These are phyloP conservation scores for Azolla pinnata DNA, from an alignment of 75 land plant species.

Conservation along the genomic window DNA sequence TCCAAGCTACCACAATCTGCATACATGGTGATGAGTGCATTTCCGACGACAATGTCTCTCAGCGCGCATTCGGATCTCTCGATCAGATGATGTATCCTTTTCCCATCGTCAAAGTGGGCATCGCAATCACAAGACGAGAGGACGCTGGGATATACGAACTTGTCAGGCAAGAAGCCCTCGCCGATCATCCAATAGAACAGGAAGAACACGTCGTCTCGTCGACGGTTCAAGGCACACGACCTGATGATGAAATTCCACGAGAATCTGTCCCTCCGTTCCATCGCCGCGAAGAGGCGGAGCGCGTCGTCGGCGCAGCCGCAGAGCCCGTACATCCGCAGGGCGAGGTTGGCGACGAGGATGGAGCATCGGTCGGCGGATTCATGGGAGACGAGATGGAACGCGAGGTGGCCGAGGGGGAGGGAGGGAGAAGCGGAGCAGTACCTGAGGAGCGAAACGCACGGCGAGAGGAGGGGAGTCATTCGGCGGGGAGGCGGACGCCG, in stretches of 20 bases:
- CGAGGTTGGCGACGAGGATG: too few relatives aligned
- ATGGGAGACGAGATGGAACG: too few relatives aligned
- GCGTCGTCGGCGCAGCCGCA: not conserved
- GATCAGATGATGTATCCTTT: not conserved
- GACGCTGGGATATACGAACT: not conserved
- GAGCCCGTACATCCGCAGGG: not conserved
- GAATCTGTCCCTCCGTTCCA: not conserved
- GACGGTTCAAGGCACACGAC: constrained; percentile 22
- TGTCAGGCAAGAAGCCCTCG: constrained; percentile 14
- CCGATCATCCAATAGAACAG: constrained; percentile 46
- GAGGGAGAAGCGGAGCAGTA: too few relatives aligned
- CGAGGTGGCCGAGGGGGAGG: too few relatives aligned
- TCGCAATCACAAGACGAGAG: not conserved
- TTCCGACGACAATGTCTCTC: not conserved
- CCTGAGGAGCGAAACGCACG: too few relatives aligned
- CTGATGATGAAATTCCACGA: constrained; percentile 33
- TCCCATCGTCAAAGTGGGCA: not conserved
- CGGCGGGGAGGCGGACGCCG: too few relatives aligned
- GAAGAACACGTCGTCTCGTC: constrained; percentile 40
- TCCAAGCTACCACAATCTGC: constrained; percentile 7
- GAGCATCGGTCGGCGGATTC: too few relatives aligned
- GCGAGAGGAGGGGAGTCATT: too few relatives aligned
- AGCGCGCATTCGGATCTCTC: not conserved
- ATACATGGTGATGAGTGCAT: constrained; percentile 8
- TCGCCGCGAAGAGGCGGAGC: not conserved